These are phyloP conservation scores for Trichoderma asperelloides DNA, from an alignment of 495 filamentous ascomycete genomes.

Conservation along the genomic window DNA sequence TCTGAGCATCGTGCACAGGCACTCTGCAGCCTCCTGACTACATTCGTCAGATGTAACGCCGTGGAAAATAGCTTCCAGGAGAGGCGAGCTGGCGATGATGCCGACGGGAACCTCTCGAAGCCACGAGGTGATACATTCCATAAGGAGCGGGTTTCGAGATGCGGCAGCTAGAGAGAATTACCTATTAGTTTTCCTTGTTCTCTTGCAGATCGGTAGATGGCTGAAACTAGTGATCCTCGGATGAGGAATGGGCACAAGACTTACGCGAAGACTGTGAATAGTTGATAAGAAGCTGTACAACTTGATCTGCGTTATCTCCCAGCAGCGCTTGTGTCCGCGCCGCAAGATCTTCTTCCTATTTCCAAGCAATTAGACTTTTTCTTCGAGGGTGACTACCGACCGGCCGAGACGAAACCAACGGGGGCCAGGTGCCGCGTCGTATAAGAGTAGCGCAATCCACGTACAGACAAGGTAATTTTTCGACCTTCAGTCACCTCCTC, in stretches of 20 bases:
- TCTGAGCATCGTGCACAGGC: conserved; percentile 78
- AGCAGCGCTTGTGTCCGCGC: conserved; percentile 77
- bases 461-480: conserved; percentile 96
- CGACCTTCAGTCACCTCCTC: conserved; percentile 99
- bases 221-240: not conserved
- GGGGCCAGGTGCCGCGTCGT: conserved; percentile 28
- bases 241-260: conserved; percentile 13
- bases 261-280: conserved; percentile 87
- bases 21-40: conserved; percentile 87
- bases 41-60: conserved; percentile 66
- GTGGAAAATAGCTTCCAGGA: conserved; percentile 72
- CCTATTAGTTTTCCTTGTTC: conserved; percentile 14
- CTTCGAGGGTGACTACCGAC: conserved; percentile 32
- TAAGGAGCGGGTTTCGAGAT: conserved; percentile 77
- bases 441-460: conserved; percentile 49
- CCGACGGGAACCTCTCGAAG: conserved; percentile 78
- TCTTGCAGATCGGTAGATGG: not conserved
- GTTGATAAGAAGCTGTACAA: conserved; percentile 73
- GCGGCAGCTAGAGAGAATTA: conserved; percentile 41
- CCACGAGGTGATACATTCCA: conserved; percentile 96
- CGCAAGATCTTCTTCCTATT: conserved; percentile 85
- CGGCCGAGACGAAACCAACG: conserved; percentile 25
- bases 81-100: conserved; percentile 73
- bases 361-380: conserved; percentile 44
- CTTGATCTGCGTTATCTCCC: conserved; percentile 79